Conservation (phyloP, 306 rosid species). For the Quercus ilex region DNA sequence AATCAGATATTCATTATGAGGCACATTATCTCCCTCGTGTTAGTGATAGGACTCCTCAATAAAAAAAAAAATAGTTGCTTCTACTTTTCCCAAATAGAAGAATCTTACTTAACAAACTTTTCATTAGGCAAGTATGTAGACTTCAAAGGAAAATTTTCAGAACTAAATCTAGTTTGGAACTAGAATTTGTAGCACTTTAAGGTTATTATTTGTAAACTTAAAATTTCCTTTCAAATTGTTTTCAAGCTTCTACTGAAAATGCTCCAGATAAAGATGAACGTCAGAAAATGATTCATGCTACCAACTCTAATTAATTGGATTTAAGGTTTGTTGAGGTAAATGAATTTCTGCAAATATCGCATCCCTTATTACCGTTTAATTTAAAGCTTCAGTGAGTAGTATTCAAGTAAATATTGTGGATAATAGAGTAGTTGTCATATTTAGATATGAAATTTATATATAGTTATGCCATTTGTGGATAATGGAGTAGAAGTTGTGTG, state of each 20-base stretch:
- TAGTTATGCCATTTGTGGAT: too few species aligned
- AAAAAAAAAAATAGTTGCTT: too few species aligned
- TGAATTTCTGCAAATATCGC: neutral
- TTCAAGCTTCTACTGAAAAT: neutral
- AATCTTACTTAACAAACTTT: neutral
- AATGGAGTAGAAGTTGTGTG: too few species aligned
- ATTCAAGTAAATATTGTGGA: neutral
- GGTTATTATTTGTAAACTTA: neutral
- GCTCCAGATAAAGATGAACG: neutral
- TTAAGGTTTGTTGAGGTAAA: neutral
- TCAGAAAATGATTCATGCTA: neutral
- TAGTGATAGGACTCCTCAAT: neutral
- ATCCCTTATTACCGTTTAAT: neutral
- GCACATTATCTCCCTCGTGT: neutral
- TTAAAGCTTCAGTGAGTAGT: neutral
- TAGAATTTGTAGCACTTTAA: neutral
- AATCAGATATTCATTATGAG: neutral
- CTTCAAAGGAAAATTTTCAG: neutral
- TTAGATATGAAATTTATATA: neutral
- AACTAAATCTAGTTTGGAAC: neutral
- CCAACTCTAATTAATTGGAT: neutral
- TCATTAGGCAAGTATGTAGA: neutral
- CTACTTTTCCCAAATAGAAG: neutral
- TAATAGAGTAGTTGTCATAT: neutral
- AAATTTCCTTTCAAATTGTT: neutral